Percentiles rank a stretch among this genome's conserved stretches.
These are phyloP conservation scores for Clarireedia homoeocarpa DNA, from an alignment of 2,329 filamentous ascomycete species.

Conservation along the genomic window DNA sequence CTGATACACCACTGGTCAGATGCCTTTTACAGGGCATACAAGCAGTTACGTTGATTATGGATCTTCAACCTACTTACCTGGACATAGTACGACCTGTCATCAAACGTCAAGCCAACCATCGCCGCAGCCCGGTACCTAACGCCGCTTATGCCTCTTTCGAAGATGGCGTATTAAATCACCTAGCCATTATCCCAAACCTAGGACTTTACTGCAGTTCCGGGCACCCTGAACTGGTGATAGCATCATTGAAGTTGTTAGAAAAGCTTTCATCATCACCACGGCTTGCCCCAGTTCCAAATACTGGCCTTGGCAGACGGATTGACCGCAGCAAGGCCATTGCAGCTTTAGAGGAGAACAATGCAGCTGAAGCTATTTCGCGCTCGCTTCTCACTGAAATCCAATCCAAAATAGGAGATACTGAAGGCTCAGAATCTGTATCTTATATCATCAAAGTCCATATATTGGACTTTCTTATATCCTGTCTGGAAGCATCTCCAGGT, in stretches of 20 bases:
- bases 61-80: slow-evolving; percentile 84
- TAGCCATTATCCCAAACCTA: slow-evolving; percentile 72
- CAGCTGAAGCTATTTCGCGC: slow-evolving; percentile 70
- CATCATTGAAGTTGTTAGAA: slow-evolving; percentile 74
- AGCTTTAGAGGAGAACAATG: slow-evolving; percentile 62
- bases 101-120: slow-evolving; percentile 54
- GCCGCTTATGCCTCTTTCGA: slow-evolving; percentile 82
- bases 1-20: slow-evolving; percentile 74
- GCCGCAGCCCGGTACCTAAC: slow-evolving; percentile 58
- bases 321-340: slow-evolving; percentile 79
- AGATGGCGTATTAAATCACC: slow-evolving; percentile 76
- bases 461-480: slow-evolving; percentile 77
- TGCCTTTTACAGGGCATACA: slow-evolving; percentile 75
- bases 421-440: slow-evolving; percentile 58
- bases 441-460: slow-evolving; percentile 80
- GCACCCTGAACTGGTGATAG: slow-evolving; percentile 71
- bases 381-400: slow-evolving; percentile 64
- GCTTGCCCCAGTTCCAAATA: slow-evolving; percentile 20
- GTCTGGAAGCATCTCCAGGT: slow-evolving; percentile 64
- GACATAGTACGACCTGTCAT: slow-evolving; percentile 78
- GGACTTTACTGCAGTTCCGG: slow-evolving; percentile 82
- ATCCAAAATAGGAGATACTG: slow-evolving; percentile 63
- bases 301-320: slow-evolving; percentile 19
- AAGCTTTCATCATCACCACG: slow-evolving; percentile 79
- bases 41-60: slow-evolving; percentile 74